These are phyloP conservation scores for Alternaria sp. DNA, from an alignment of 2,329 filamentous ascomycete species.

Conservation along the genomic window DNA sequence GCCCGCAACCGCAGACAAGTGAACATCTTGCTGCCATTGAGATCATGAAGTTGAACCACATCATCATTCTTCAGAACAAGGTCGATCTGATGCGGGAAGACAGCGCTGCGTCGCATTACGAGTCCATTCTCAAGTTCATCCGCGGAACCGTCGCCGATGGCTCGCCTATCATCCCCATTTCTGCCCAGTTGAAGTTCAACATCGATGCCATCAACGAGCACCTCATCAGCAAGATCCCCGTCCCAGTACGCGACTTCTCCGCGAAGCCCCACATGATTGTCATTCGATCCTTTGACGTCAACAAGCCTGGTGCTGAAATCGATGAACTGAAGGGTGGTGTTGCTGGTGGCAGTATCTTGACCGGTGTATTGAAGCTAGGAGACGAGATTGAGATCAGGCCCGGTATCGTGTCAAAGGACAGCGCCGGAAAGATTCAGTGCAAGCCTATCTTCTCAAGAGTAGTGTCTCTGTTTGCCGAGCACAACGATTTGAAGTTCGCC, in stretches of 20 bases:
- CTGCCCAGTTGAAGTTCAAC: constrained; percentile 98
- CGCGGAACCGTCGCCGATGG: constrained; percentile 95
- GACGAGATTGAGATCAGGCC: constrained; percentile 99
- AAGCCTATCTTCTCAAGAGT: constrained; percentile 96
- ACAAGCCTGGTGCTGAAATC: constrained; percentile 99
- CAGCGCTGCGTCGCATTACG: constrained; percentile 89
- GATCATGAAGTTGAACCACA: constrained; percentile 99
- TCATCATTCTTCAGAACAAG: constrained; percentile 99
- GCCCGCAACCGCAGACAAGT: constrained; percentile 96
- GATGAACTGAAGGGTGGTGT: constrained; percentile 98
- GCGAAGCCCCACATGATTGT: constrained; percentile 97
- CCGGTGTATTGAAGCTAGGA: constrained; percentile 93
- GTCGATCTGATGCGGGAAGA: constrained; percentile 98
- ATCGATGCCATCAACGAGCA: constrained; percentile 98
- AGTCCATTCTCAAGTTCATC: constrained; percentile 98
- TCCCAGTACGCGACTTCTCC: constrained; percentile 88
- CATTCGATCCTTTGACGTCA: constrained; percentile 98
- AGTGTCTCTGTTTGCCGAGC: constrained; percentile 93
- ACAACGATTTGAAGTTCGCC: constrained; percentile 98
- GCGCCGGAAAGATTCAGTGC: constrained; percentile 92
- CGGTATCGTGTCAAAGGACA: constrained; percentile 96
- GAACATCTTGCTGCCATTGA: constrained; percentile 99
- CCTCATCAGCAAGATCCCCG: constrained; percentile 92
- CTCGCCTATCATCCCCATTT: constrained; percentile 93
- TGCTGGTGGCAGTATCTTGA: constrained; percentile 94